Percentiles rank a stretch among this genome's conserved stretches.
Evolutionary conservation across 2,329 filamentous ascomycete species (phyloP).

Genomic region (Atkinsonella hypoxylon): DNA sequence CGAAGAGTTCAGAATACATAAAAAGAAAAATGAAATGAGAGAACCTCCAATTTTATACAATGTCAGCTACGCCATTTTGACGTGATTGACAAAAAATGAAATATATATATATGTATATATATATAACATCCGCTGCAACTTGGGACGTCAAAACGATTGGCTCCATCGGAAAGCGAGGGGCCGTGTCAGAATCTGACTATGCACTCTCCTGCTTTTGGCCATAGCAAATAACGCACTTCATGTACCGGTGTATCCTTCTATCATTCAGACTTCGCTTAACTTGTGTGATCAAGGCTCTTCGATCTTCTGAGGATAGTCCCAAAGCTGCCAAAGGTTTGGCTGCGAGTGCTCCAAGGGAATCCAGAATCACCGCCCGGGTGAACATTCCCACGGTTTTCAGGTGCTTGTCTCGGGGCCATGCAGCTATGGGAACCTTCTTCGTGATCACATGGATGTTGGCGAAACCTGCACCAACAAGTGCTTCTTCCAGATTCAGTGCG

Average conservation of each 20-base stretch:
- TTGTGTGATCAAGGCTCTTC: conserved; percentile 19
- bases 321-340: conserved; percentile 28
- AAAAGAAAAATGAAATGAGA: not conserved
- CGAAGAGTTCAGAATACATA: too few species aligned
- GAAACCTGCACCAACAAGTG: conserved; percentile 31
- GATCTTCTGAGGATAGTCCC: conserved; percentile 22
- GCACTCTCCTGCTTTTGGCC: conserved; percentile 26
- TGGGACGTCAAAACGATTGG: not conserved
- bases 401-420: conserved; percentile 29
- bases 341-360: conserved; percentile 29
- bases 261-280: conserved; percentile 24
- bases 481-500: conserved; percentile 20
- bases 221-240: conserved; percentile 30
- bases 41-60: not conserved
- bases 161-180: not conserved
- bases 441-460: conserved; percentile 28
- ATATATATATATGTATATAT: too few species aligned
- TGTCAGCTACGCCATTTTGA: not conserved
- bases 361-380: conserved; percentile 29
- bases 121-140: not conserved
- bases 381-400: conserved; percentile 31
- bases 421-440: conserved; percentile 33
- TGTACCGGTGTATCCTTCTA: conserved; percentile 27
- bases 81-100: not conserved
- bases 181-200: not conserved